Evolutionary conservation across 768 basidiomycete genomes (phyloP), one percentile per base, ranked within the genome.

Genomic region (Chalciporus piperatus): DNA sequence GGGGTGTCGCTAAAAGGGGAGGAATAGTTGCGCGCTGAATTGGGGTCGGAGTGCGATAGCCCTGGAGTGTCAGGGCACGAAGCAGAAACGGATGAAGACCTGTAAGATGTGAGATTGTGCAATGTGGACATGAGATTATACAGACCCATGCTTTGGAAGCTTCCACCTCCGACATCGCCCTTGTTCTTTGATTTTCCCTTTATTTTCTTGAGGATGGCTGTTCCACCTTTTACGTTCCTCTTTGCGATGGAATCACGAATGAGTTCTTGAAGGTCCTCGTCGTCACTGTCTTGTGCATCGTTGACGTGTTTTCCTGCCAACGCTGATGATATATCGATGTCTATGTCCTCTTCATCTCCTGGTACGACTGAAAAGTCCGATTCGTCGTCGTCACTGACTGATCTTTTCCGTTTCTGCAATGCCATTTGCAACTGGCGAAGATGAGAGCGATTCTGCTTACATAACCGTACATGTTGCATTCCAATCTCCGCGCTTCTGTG

Each of bases 131-230:
- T 9, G 57, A 41, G 2, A 42, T 8, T 11, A 46, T 25, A 76
- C 83, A 48, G 48, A 92, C 92, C 92, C 91, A 98, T 93, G 80
- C 85, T 88, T 69, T 97, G 94, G 60, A 97, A 98, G 56, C 92
- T 96, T 17, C 94, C 94, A 27, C 94, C 94, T 28, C 94, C 94
- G 12, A 90, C 78, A 62, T 92, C 86, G 16, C 85, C 85, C 65
- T 89, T 92, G 3, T 70, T 71, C 62, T 87, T 90, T 17, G 74
- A 71, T 65, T 87, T 88, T 9, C 82, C 84, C 60, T 89, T 92
- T 12, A 82, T 76, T 60, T 84, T 87, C 66, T 91, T 95, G 46
- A 94, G 70, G 9, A 90, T 56, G 45, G 87, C 80, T 0, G 85
- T 88, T 1, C 92, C 92, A 38, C 77, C 77, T 66, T 89, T 89